Evolutionary conservation across 2,329 filamentous ascomycete genomes (phyloP).

Genomic region (Fusarium sp.): DNA sequence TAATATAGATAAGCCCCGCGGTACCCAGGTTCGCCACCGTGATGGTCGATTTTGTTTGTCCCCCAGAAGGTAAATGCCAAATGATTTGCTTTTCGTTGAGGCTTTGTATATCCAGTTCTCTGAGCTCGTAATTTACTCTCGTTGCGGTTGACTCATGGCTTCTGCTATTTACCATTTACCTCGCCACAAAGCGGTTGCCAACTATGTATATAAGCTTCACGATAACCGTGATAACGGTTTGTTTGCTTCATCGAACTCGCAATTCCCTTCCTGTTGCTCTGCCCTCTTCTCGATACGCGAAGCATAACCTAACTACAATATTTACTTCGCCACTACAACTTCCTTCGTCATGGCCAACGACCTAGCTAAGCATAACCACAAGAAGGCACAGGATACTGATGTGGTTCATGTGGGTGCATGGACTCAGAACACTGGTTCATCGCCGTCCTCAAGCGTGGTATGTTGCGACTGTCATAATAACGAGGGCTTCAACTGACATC

Average conservation of each 20-base stretch:
- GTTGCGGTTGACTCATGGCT: no score
- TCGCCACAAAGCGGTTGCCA: no score
- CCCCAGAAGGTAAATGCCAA: no score
- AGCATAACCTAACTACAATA: not conserved
- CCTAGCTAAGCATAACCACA: not conserved
- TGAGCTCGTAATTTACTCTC: no score
- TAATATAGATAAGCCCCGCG: no score
- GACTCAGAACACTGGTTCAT: not conserved
- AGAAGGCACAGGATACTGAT: not conserved
- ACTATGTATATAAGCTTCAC: no score
- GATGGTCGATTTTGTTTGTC: no score
- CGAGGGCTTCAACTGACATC: not conserved
- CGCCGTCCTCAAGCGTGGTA: not conserved
- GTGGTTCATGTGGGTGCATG: not conserved
- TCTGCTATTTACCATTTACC: no score
- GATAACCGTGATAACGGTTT: no score
- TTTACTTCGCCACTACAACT: not conserved
- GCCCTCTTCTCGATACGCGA: not conserved
- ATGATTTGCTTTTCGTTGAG: no score
- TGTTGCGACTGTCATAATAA: not conserved
- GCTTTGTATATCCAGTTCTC: no score
- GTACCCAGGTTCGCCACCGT: no score
- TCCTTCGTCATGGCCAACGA: not conserved
- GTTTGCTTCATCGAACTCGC: not conserved
- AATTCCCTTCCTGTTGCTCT: not conserved